These are phyloP conservation scores for Oryza australiensis DNA, from an alignment of 176 grass and related monocot genomes.

Conservation along the genomic window DNA sequence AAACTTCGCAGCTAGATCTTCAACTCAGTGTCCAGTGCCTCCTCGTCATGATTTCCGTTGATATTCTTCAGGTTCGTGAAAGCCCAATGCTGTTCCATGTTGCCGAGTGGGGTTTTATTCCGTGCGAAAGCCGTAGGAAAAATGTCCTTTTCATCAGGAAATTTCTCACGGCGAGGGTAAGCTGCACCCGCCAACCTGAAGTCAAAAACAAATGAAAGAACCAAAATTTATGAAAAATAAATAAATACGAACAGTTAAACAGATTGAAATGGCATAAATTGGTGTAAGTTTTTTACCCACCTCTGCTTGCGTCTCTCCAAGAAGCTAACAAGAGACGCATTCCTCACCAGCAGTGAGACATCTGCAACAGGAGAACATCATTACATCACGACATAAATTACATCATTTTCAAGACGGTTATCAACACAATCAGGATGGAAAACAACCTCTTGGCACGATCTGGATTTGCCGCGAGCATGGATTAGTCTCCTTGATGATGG, in stretches of 20 bases:
- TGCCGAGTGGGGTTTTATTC: conserved; percentile 34
- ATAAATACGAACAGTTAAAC: background rate
- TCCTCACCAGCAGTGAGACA: conserved; percentile 52
- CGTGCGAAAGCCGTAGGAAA: conserved; percentile 12
- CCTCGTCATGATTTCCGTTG: background rate
- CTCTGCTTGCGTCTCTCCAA: conserved; percentile 68
- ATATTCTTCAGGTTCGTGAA: conserved; percentile 6
- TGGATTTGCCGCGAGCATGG: background rate
- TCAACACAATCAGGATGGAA: background rate
- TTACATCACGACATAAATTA: background rate
- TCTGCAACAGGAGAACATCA: conserved; percentile 24
- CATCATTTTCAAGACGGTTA: background rate
- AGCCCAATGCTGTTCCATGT: conserved; percentile 28
- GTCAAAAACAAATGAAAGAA: conserved; percentile 1
- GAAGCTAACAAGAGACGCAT: conserved; percentile 67
- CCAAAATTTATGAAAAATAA: background rate
- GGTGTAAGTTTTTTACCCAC: background rate
- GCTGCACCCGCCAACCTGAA: conserved; percentile 44
- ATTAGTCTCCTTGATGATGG: background rate
- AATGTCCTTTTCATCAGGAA: conserved; percentile 20
- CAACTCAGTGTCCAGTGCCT: conserved; percentile 44
- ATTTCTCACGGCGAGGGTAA: conserved; percentile 45
- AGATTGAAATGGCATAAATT: background rate
- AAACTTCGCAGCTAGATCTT: conserved; percentile 41
- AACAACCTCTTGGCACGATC: conserved; percentile 35